Evolutionary conservation across 192 early-diverging fungal species (phyloP).

Genomic region (Blastocladiella britannica): DNA sequence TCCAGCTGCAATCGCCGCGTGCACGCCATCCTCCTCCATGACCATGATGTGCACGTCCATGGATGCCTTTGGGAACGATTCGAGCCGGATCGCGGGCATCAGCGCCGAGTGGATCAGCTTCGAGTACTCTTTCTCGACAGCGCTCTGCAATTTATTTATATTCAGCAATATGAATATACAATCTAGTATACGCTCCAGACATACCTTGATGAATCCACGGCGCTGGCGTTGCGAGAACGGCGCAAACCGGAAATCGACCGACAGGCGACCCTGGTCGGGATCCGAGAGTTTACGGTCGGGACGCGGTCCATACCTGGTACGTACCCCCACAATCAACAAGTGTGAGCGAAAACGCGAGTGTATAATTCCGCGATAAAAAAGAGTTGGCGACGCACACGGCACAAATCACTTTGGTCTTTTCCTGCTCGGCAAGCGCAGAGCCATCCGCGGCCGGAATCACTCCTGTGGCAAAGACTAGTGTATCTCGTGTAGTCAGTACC

Average conservation of each 20-base stretch:
- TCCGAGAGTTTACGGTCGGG: slow-evolving; percentile 29
- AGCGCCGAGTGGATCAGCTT: slow-evolving; percentile 39
- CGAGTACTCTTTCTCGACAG: slow-evolving; percentile 42
- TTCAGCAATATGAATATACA: slow-evolving; percentile 5
- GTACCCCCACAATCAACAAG: neutral
- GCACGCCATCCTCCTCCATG: slow-evolving; percentile 44
- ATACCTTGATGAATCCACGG: slow-evolving; percentile 22
- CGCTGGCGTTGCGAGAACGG: slow-evolving; percentile 45
- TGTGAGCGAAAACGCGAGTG: neutral
- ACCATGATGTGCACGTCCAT: slow-evolving; percentile 50
- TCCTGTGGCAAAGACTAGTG: slow-evolving; percentile 44
- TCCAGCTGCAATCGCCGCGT: slow-evolving; percentile 38
- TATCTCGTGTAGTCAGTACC: neutral
- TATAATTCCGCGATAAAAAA: neutral
- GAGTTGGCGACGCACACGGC: slow-evolving; percentile 38
- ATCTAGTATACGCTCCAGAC: neutral
- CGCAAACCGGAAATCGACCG: slow-evolving; percentile 57
- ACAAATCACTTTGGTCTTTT: slow-evolving; percentile 50
- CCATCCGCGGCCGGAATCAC: slow-evolving; percentile 50
- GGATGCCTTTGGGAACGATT: slow-evolving; percentile 47
- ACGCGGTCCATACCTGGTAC: slow-evolving; percentile 43
- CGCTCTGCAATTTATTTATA: slow-evolving; percentile 18
- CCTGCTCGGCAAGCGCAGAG: slow-evolving; percentile 51
- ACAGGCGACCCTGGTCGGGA: slow-evolving; percentile 30
- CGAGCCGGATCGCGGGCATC: slow-evolving; percentile 46